Evolutionary conservation across 2,329 filamentous ascomycete genomes (phyloP).

Genomic region (Stenocarpella maydis): DNA sequence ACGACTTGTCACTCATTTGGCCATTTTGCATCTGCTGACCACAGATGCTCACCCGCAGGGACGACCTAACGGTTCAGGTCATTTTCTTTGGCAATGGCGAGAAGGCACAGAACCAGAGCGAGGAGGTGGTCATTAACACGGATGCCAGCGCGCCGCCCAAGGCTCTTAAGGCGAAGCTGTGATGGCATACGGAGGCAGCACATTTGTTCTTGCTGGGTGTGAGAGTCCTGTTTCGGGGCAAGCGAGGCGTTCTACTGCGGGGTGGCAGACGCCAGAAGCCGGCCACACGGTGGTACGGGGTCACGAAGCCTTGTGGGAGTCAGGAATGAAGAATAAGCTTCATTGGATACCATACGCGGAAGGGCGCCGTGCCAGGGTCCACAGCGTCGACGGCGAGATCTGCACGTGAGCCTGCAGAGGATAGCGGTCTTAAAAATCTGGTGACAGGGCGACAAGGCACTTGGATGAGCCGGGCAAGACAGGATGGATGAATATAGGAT

Average conservation of each 20-base stretch:
- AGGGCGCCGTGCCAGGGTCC: not conserved
- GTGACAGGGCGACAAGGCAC: not conserved
- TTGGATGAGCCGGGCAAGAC: slow-evolving; percentile 2
- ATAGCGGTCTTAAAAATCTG: not conserved
- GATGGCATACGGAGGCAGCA: slow-evolving; percentile 1
- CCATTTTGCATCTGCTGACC: slow-evolving; percentile 27
- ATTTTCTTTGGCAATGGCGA: slow-evolving; percentile 94
- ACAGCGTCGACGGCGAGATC: not conserved
- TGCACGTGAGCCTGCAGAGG: not conserved
- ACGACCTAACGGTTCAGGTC: slow-evolving; percentile 96
- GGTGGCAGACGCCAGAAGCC: not conserved
- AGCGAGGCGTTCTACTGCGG: slow-evolving; percentile 30
- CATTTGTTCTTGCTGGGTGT: not conserved
- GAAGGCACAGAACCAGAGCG: slow-evolving; percentile 59
- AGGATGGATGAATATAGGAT: not conserved
- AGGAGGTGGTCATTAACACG: slow-evolving; percentile 82
- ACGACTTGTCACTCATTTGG: not conserved
- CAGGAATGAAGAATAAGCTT: not conserved
- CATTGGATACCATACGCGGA: not conserved
- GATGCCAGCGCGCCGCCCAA: slow-evolving; percentile 76
- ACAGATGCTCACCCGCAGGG: slow-evolving; percentile 58
- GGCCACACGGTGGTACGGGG: not conserved
- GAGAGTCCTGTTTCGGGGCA: slow-evolving; percentile 6
- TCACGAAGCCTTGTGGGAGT: not conserved
- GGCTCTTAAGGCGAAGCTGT: slow-evolving; percentile 40